Base-by-base conservation (phyloP, 2,329 filamentous ascomycete genomes). In the Sclerotinia nivalis region DNA sequence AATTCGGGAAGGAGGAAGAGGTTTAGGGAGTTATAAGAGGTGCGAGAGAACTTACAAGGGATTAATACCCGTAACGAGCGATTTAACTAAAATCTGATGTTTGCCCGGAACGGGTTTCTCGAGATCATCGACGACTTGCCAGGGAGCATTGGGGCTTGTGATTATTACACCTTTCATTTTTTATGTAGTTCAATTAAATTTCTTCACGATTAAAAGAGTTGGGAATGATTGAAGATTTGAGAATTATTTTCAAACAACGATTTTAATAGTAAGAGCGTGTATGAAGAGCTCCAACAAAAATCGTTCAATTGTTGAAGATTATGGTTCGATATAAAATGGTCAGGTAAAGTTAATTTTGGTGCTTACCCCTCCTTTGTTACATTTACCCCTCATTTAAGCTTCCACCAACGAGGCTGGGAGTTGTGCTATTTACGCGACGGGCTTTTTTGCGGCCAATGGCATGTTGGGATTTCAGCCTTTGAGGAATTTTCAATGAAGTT, bases 61-160 rank as follows among this genome's bases (percentile, higher is more conserved):
- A 68, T 81, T 81, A 50, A 82, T 76, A 1, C 75, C 79, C 0
- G 80, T 75, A 22, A 75, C 76, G 10, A 81, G 75, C 9, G 76
- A 80, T 70, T 80, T 81, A 6, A 82, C 80, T 2, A 82, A 72
- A 4, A 78, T 76, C 60, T 82, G 80, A 12, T 75, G 76, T 8
- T 74, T 72, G 8, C 75, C 76, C n/a, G 80, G 79, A 0, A 49
- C 75, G 7, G 77, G 78, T 28, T 73, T 72, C 18, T 72, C 70
- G 20, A 78, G 62, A 20, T 69, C 68, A 18, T 75, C 72, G 6
- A 75, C 56, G 34, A 37, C 28, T 31, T 59, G 25, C 66, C 66
- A 68, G n/a, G 43, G 25, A 31, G 55, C 43, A 47, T 60, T 61
- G 8, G 6, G 31, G 18, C 6, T 25, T 4, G 47, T 40, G 43